A percentile compares a stretch with the other conserved stretches of the same genome.
Conservation (phyloP, 352 stramenopile genomes). For the Pythium aristosporum region DNA sequence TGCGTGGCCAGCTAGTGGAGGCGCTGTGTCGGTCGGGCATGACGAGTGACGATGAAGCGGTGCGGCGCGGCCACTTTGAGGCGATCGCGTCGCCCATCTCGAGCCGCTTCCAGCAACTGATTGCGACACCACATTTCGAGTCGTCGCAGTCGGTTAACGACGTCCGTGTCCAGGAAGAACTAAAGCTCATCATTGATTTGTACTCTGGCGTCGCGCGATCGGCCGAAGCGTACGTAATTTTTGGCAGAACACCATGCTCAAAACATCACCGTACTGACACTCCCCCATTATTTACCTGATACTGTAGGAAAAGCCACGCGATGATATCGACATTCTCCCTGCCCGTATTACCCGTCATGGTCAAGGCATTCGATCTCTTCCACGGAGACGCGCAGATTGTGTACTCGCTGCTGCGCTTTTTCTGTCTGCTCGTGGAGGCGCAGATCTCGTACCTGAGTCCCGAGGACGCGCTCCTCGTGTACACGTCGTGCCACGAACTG, state of each 20-base stretch:
- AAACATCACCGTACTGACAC: not conserved
- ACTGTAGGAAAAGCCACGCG: slow-evolving; percentile 43
- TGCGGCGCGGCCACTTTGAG: slow-evolving; percentile 52
- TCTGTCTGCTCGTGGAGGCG: slow-evolving; percentile 75
- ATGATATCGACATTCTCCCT: slow-evolving; percentile 68
- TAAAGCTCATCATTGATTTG: slow-evolving; percentile 77
- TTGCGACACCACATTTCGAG: slow-evolving; percentile 53
- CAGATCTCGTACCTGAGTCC: slow-evolving; percentile 77
- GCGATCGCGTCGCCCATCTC: slow-evolving; percentile 52
- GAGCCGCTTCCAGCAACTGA: slow-evolving; percentile 49
- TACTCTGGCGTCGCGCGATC: slow-evolving; percentile 77
- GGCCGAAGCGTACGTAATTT: slow-evolving; percentile 50
- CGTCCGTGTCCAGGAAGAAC: slow-evolving; percentile 64
- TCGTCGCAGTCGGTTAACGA: slow-evolving; percentile 64
- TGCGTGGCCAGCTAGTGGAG: slow-evolving; percentile 67
- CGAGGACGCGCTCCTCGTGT: slow-evolving; percentile 69
- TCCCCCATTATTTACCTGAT: not conserved
- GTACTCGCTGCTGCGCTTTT: slow-evolving; percentile 73
- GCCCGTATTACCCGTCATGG: slow-evolving; percentile 65
- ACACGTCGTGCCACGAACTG: slow-evolving; percentile 67
- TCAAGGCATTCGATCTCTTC: slow-evolving; percentile 77
- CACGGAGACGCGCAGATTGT: slow-evolving; percentile 72
- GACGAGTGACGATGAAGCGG: slow-evolving; percentile 44
- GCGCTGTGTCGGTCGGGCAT: slow-evolving; percentile 74
- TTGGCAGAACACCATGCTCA: not conserved